A percentile compares a stretch with the other conserved stretches of the same genome.
Evolutionary conservation across 2,329 filamentous ascomycete species (phyloP).

Genomic region (Fusarium siculi): DNA sequence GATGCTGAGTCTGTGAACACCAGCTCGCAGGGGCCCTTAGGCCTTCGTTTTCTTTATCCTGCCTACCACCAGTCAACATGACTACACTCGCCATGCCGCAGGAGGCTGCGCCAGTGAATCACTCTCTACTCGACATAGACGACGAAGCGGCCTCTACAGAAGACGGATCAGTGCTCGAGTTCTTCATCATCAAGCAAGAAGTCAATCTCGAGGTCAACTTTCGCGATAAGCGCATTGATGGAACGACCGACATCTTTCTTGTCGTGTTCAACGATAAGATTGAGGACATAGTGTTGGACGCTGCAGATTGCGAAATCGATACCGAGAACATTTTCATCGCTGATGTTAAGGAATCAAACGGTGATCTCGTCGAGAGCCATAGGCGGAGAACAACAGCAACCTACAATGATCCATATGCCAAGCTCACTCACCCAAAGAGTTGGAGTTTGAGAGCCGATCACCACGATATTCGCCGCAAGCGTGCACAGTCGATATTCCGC

Average conservation of each 20-base stretch:
- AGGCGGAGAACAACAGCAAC: constrained; percentile 54
- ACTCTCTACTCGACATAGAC: constrained; percentile 47
- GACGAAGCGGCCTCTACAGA: constrained; percentile 49
- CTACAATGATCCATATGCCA: constrained; percentile 74
- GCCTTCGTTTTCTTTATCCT: constrained; percentile 38
- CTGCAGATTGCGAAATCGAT: constrained; percentile 70
- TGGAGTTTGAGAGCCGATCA: constrained; percentile 77
- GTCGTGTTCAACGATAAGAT: constrained; percentile 70
- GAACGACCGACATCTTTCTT: constrained; percentile 84
- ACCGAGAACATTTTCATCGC: constrained; percentile 63
- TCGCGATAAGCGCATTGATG: constrained; percentile 75
- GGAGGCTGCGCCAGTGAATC: constrained; percentile 30
- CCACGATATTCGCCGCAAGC: constrained; percentile 78
- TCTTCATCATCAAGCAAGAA: constrained; percentile 80
- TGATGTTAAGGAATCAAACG: constrained; percentile 51
- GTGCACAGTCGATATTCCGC: constrained; percentile 65
- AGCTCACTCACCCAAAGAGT: constrained; percentile 68
- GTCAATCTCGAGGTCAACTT: constrained; percentile 93
- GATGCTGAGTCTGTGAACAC: constrained; percentile 37
- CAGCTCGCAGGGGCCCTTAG: constrained; percentile 41
- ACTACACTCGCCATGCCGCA: constrained; percentile 36
- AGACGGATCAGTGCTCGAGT: constrained; percentile 53
- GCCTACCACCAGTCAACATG: constrained; percentile 30
- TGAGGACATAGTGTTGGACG: constrained; percentile 68
- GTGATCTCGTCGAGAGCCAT: constrained; percentile 50